Evolutionary conservation across 495 filamentous ascomycete species (phyloP), one percentile per base, ranked within the genome.

Genomic region (Neurospora sp.): DNA sequence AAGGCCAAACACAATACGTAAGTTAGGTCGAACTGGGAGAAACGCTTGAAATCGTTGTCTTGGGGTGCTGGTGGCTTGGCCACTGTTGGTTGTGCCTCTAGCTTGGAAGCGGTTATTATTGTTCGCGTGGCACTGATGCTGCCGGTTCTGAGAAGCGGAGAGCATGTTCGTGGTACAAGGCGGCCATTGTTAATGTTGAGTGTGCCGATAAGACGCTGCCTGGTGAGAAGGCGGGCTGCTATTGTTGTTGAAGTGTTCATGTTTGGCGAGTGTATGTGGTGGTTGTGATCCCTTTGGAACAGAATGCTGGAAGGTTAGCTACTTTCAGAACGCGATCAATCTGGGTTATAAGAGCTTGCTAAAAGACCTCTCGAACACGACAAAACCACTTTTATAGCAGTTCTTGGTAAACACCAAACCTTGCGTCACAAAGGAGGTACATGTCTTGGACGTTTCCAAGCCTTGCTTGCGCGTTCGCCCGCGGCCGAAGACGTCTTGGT

Each of bases 1-100:
- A 40, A 40, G 39, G 1, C 9, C 39, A 40, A 39, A 40, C 3
- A 40, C 39, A 40, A 40, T 40, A 40, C 9, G 39, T 3, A 40
- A 40, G 14, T 78, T 3, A 92, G 83, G 68, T 88, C 84, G 70
- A 90, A 90, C 76, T 81, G 79, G 8, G 75, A 76, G 5, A 82
- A 75, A 41, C 74, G 72, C 70, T 78, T 79, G n/a, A 74, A 69
- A 45, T 37, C 61, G 1, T 27, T 8, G 40, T 65, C 40, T 27
- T 53, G 39, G 45, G 69, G 65, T 7, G 69, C 9, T 9, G 37
- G 41, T 18, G 65, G 73, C n/a, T 68, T 38, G 4, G 73, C n/a
- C 39, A n/a, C 59, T 22, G n/a, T 53, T 9, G 45, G 53, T 42
- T 71, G 40, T 22, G 61, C 38, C 38, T 35, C 68, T 3, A 42